Evolutionary conservation across 768 basidiomycete species (phyloP).

Genomic region (Rhodotorula babjevae): DNA sequence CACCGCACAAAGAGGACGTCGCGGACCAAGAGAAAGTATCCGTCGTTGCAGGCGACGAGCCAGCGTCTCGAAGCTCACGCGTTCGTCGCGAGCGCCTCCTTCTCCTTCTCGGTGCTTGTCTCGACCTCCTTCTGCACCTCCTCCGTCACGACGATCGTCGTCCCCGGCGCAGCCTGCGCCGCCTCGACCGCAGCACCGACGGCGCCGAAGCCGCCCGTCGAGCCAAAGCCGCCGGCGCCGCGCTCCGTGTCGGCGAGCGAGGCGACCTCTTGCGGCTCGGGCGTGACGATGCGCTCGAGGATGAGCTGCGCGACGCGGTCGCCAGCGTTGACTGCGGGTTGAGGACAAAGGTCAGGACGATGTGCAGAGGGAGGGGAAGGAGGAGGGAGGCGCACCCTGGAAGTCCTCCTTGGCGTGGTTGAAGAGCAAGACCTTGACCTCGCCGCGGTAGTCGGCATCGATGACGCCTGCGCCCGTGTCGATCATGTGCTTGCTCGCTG

Average conservation of each 20-base stretch:
- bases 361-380: neutral
- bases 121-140: neutral
- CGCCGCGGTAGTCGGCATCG: slow-evolving; percentile 91
- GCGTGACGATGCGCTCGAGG: slow-evolving; percentile 80
- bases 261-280: slow-evolving; percentile 77
- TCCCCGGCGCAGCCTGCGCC: neutral
- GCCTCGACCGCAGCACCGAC: neutral
- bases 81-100: neutral
- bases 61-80: neutral
- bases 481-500: slow-evolving; percentile 95
- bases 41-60: too few relatives aligned
- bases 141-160: too few relatives aligned
- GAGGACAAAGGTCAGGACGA: neutral
- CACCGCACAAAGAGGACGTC: too few relatives aligned
- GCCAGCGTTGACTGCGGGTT: slow-evolving; percentile 69
- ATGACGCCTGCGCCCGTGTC: slow-evolving; percentile 97
- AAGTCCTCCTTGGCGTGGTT: slow-evolving; percentile 88
- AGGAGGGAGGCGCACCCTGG: slow-evolving; percentile 55
- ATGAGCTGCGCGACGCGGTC: slow-evolving; percentile 96
- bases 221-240: slow-evolving; percentile 84
- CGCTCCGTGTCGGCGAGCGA: slow-evolving; percentile 78
- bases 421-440: slow-evolving; percentile 85
- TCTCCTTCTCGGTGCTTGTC: neutral
- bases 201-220: slow-evolving; percentile 68
- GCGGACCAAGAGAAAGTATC: too few relatives aligned